Percentiles rank a stretch among this genome's conserved stretches.
These are phyloP conservation scores for Phytophthora cajani DNA, from an alignment of 352 stramenopile genomes.

Conservation along the genomic window DNA sequence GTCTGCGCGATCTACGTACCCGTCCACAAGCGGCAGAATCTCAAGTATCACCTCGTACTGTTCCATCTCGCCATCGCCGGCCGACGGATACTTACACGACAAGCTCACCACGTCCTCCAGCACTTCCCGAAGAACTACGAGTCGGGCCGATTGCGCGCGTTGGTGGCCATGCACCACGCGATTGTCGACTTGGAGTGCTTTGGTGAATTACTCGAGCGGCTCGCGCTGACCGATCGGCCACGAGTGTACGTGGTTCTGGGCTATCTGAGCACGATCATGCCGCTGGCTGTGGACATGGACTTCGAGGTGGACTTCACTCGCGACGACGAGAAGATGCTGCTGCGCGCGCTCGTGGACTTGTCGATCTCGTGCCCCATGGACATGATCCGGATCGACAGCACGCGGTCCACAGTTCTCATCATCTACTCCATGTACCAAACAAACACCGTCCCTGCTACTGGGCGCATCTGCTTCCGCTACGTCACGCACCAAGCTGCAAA, in stretches of 20 bases:
- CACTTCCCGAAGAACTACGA: constrained; percentile 80
- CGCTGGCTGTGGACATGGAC: constrained; percentile 69
- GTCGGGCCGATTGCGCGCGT: constrained; percentile 50
- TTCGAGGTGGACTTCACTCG: constrained; percentile 75
- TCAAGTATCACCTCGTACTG: constrained; percentile 77
- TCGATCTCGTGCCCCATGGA: constrained; percentile 71
- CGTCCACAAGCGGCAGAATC: constrained; percentile 66
- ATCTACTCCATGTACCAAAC: constrained; percentile 86
- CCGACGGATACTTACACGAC: constrained; percentile 44
- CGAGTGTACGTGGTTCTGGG: constrained; percentile 57
- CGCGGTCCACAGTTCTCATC: constrained; percentile 64
- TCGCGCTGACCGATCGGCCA: constrained; percentile 44
- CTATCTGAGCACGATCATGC: constrained; percentile 71
- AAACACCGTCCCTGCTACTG: constrained; percentile 57
- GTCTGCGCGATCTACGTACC: constrained; percentile 78
- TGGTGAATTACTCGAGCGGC: constrained; percentile 61
- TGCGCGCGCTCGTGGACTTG: constrained; percentile 68
- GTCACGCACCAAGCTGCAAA: constrained; percentile 52
- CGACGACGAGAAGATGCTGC: constrained; percentile 68
- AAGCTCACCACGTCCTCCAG: constrained; percentile 70
- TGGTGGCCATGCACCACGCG: constrained; percentile 63
- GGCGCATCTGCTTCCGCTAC: constrained; percentile 72
- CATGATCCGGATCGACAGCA: constrained; percentile 75
- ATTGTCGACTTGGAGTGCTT: constrained; percentile 77
- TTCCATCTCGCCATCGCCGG: constrained; percentile 71